Percentiles rank a stretch among this genome's conserved stretches.
Conservation (phyloP, 805 yeast species). For the Sugiyamaella americana region DNA sequence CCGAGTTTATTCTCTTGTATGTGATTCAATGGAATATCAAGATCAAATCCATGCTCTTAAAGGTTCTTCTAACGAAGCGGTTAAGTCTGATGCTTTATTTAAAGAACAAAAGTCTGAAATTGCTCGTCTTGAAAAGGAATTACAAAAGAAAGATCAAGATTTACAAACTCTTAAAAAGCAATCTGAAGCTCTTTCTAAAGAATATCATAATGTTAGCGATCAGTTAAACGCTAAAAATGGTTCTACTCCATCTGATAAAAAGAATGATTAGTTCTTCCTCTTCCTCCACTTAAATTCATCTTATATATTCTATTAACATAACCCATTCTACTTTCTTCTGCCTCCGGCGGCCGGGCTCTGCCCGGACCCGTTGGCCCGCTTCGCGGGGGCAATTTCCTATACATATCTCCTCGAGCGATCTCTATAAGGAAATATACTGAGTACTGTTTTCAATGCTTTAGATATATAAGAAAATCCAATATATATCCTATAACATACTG, state of each 20-base stretch:
- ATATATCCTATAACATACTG: too few relatives aligned
- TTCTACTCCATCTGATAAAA: constrained; percentile 23
- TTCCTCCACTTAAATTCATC: too few relatives aligned
- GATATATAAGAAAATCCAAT: too few relatives aligned
- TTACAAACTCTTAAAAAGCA: constrained; percentile 66
- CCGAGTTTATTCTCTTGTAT: constrained; percentile 54
- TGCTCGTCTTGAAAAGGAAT: constrained; percentile 42
- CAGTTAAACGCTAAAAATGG: constrained; percentile 30
- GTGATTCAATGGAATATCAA: constrained; percentile 37
- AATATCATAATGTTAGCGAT: constrained; percentile 48
- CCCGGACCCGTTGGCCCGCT: too few relatives aligned
- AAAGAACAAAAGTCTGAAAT: constrained; percentile 38
- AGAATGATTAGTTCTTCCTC: constrained; percentile 25
- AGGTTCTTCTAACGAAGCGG: constrained; percentile 21
- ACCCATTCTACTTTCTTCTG: too few relatives aligned
- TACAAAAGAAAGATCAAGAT: constrained; percentile 57
- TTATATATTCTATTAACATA: too few relatives aligned
- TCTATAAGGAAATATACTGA: too few relatives aligned
- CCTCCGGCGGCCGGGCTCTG: too few relatives aligned
- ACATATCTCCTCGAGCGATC: too few relatives aligned
- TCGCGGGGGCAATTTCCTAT: too few relatives aligned
- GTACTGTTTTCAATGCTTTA: too few relatives aligned
- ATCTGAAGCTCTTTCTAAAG: constrained; percentile 57
- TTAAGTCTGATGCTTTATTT: constrained; percentile 24
- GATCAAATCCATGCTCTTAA: constrained; percentile 45